Conservation (phyloP, 2,329 filamentous ascomycete genomes). For the Trichoderma gracile region DNA sequence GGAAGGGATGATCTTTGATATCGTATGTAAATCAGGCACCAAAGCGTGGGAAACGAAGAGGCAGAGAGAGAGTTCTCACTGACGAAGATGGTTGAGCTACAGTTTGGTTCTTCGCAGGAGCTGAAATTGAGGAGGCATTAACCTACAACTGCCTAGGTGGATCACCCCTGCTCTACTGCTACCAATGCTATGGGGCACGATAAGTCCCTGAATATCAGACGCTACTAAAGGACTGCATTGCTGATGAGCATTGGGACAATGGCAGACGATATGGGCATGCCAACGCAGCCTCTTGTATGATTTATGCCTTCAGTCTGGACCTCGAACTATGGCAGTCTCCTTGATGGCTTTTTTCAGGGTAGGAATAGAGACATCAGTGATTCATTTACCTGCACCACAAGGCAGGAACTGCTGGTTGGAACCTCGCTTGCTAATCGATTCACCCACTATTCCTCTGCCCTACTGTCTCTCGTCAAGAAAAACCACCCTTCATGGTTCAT, state of each 20-base stretch:
- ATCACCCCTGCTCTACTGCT: neutral
- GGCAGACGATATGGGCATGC: no score
- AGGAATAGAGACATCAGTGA: neutral
- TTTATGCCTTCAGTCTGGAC: no score
- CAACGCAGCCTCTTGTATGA: no score
- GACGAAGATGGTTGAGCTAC: neutral
- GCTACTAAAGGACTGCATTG: neutral
- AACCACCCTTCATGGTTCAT: neutral
- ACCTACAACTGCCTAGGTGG: neutral
- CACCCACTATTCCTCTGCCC: no score
- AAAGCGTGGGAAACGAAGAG: no score
- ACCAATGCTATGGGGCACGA: neutral
- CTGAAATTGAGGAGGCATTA: neutral
- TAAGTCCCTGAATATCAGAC: neutral
- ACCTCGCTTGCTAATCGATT: neutral
- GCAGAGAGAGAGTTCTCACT: no score
- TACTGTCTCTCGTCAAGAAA: neutral
- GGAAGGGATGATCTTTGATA: no score
- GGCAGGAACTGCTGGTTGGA: neutral
- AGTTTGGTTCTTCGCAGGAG: no score
- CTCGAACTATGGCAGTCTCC: no score
- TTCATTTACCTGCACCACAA: neutral
- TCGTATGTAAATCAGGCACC: no score
- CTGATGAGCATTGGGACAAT: no score
- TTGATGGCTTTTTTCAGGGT: no score